phyloP scores from a whole-genome alignment of 1,284 basidiomycete genomes.

The Porodaedalea pini region DNA sequence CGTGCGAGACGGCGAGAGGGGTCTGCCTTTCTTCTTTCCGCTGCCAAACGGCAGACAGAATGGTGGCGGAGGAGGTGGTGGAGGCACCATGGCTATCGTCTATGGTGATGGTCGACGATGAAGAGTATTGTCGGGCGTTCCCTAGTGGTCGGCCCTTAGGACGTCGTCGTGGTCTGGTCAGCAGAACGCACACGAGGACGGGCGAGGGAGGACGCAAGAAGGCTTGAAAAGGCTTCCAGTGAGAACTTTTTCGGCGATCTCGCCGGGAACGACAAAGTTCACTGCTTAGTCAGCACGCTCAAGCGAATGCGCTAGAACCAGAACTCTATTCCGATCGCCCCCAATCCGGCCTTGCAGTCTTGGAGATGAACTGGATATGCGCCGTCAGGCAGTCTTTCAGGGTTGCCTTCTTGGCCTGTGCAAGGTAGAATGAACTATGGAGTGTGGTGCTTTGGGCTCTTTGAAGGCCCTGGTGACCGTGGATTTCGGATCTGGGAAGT shows the following conservation, averaged over 20 bases:
- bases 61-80: conserved; percentile 16
- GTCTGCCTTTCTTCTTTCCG: conserved; percentile 12
- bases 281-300: background rate
- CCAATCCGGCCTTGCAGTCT: no score
- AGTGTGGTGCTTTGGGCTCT: no score
- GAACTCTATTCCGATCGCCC: no score
- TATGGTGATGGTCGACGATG: conserved; percentile 9
- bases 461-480: no score
- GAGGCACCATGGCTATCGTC: conserved; percentile 12
- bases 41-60: conserved; percentile 20
- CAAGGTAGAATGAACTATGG: no score
- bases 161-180: background rate
- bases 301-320: no score
- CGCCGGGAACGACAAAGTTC: background rate
- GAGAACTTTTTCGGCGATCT: background rate
- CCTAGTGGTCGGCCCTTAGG: conserved; percentile 8
- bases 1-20: conserved; percentile 9
- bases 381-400: no score
- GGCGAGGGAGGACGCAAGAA: background rate
- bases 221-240: background rate
- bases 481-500: no score
- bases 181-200: background rate
- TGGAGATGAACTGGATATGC: no score
- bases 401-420: no score
- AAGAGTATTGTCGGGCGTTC: conserved; percentile 1